These are phyloP conservation scores for Xerocomus nothofagi DNA, from an alignment of 1,284 basidiomycete species.

Conservation along the genomic window DNA sequence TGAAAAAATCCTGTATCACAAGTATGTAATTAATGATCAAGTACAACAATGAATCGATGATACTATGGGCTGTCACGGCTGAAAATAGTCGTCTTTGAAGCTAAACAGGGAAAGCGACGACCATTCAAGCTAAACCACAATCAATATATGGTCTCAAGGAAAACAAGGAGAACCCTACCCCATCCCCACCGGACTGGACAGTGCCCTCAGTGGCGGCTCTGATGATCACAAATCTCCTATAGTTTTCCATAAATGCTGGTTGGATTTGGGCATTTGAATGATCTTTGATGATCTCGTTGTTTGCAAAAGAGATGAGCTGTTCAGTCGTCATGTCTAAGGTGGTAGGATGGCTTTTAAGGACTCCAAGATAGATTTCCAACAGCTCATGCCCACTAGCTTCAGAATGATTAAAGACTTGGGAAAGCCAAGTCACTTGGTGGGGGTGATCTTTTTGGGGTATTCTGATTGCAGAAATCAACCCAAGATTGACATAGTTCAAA, in stretches of 20 bases:
- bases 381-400: conserved; percentile 13
- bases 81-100: conserved; percentile 45
- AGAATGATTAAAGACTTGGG: conserved; percentile 13
- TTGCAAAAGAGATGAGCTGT: conserved; percentile 21
- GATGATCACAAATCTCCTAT: conserved; percentile 63
- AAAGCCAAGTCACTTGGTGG: conserved; percentile 21
- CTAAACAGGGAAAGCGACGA: conserved; percentile 35
- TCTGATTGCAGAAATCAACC: conserved; percentile 22
- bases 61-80: conserved; percentile 4
- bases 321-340: conserved; percentile 17
- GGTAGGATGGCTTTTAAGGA: conserved; percentile 9
- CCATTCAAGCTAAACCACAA: conserved; percentile 41
- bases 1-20: neutral
- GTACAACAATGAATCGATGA: neutral
- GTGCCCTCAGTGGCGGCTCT: conserved; percentile 36
- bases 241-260: conserved; percentile 53
- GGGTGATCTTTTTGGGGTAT: conserved; percentile 15
- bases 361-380: conserved; percentile 16
- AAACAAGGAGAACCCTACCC: conserved; percentile 31
- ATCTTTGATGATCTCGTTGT: conserved; percentile 25
- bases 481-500: conserved; percentile 25
- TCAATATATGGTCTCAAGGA: conserved; percentile 5
- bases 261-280: conserved; percentile 41
- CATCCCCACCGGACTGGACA: conserved; percentile 31
- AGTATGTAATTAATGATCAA: conserved; percentile 6